phyloP scores from a whole-genome alignment of 352 stramenopile genomes.

The Globisporangium lucens region DNA sequence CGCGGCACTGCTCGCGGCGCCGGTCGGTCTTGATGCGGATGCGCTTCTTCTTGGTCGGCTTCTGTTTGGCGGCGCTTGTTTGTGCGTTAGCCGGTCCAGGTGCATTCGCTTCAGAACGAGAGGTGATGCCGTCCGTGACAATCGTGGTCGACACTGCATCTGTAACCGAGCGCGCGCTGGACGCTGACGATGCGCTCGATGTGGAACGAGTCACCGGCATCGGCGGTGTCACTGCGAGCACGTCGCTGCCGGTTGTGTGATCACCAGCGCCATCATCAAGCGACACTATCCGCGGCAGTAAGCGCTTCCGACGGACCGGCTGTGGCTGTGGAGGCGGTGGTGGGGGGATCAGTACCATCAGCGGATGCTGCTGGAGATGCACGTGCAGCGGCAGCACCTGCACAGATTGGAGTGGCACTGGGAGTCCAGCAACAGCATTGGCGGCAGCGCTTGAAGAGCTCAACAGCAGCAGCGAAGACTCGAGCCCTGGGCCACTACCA shows the following conservation, averaged over 20 bases:
- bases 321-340: not conserved
- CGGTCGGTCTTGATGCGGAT: conserved; percentile 39
- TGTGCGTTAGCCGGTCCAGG: not conserved
- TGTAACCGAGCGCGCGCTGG: not conserved
- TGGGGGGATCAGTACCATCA: not conserved
- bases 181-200: not conserved
- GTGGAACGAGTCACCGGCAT: not conserved
- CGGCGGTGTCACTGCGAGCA: not conserved
- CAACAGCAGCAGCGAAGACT: not conserved
- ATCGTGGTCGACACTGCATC: not conserved
- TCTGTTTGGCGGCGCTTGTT: not conserved
- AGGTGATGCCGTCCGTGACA: not conserved
- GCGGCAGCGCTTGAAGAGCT: not conserved
- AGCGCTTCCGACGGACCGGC: not conserved
- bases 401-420: not conserved
- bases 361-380: not conserved
- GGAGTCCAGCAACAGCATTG: not conserved
- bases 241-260: not conserved
- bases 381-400: conserved; percentile 3
- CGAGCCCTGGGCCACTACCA: not conserved
- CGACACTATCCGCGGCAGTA: not conserved
- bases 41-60: conserved; percentile 27
- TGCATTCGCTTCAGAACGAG: not conserved
- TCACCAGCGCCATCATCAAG: not conserved
- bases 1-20: conserved; percentile 51